Evolutionary conservation across 768 basidiomycete genomes (phyloP).

Genomic region (Lactarius vividus): DNA sequence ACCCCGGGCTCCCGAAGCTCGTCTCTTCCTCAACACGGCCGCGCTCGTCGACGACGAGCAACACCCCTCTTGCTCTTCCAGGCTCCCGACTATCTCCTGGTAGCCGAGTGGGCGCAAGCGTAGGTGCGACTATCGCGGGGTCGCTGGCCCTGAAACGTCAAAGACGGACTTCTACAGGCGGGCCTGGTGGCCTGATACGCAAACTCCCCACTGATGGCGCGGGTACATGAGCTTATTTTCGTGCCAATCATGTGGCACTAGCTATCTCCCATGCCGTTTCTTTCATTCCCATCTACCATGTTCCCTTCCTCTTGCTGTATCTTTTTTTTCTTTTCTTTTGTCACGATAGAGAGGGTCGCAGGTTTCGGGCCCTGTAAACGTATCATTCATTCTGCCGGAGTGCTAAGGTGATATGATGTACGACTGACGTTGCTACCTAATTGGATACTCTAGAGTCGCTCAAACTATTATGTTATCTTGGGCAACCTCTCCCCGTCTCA

Average conservation of each 20-base stretch:
- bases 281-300: conserved; percentile 15
- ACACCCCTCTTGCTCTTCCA: conserved; percentile 47
- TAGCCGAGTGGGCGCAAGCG: conserved; percentile 32
- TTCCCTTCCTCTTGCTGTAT: conserved; percentile 14
- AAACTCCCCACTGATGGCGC: conserved; percentile 18
- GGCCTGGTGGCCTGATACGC: conserved; percentile 19
- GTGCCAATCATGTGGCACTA: conserved; percentile 2
- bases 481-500: conserved; percentile 11
- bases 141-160: conserved; percentile 68
- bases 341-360: conserved; percentile 13
- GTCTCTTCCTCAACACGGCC: conserved; percentile 73
- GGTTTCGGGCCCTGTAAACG: conserved; percentile 15
- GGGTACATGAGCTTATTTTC: conserved; percentile 11
- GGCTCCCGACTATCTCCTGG: conserved; percentile 41
- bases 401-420: conserved; percentile 21
- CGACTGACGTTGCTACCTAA: conserved; percentile 20
- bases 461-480: conserved; percentile 23
- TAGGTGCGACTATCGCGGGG: conserved; percentile 29
- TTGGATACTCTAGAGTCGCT: conserved; percentile 26
- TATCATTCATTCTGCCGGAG: conserved; percentile 22
- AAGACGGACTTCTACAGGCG: conserved; percentile 59
- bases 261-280: background rate
- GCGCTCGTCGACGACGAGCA: conserved; percentile 64
- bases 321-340: conserved; percentile 3
- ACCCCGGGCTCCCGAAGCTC: conserved; percentile 63